Base-by-base conservation (phyloP, 2,329 filamentous ascomycete species). In the Amylocarpus encephaloides region DNA sequence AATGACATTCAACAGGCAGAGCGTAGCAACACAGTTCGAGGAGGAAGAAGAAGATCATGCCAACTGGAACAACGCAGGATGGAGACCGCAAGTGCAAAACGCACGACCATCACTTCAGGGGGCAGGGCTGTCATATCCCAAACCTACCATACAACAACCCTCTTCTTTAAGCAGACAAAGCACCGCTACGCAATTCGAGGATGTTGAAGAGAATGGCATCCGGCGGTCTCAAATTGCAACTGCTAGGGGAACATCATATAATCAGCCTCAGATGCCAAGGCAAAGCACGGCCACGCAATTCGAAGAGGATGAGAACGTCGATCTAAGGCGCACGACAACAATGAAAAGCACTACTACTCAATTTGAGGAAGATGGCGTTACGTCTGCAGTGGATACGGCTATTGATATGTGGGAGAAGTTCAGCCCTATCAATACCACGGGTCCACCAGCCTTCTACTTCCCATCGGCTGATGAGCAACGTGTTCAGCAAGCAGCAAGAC, bases 11-110 rank as follows among this genome's bases (percentile, higher is more conserved):
- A 11, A 42, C 6, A 53, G 63, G 43, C 59, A 62, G 40, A 66
- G 64, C 38, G 54, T 56, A 22, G 54, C 51, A 26, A 66, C 64
- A n/a, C 58, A 63, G 33, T 66, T 66, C 39, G 64, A 66, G 48
- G 64, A 66, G 48, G 62, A 65, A 35, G 64, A 65, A 42, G 42
- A 53, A 34, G 54, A 54, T 5, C 46, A 52, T 34, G 50, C 22
- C 22, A 26, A 26, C 7, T 26, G 22, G 22, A 26, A 26, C 22
- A 26, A 26, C 22, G 22, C 52, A 26, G 44, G 45, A 2, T 56
- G 51, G 51, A 40, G 46, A 32, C 45, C 45, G 18, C 43, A 46
- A 30, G 43, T 46, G 15, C 35, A 40, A 16, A 13, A 13, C 36
- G 15, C 18, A 16, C n/a, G 5, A 18, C 9, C 34, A 19, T 26